phyloP scores from a whole-genome alignment of 495 filamentous ascomycete genomes.

The Trichoderma erinaceum region DNA sequence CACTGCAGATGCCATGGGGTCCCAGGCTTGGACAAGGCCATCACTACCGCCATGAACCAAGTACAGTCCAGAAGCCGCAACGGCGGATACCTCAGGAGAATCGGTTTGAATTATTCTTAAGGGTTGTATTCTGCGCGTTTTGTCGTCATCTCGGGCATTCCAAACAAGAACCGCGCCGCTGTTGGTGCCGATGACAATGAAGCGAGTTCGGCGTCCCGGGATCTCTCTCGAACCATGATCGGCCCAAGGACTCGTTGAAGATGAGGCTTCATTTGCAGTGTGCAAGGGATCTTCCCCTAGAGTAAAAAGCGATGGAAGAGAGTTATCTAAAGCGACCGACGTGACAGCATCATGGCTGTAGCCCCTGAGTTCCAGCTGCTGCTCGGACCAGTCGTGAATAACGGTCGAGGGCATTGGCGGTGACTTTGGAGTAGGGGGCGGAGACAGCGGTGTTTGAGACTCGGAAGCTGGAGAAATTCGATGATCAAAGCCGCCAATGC shows the following conservation, averaged over 20 bases:
- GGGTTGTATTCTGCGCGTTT: conserved; percentile 49
- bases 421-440: conserved; percentile 15
- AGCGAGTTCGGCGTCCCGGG: conserved; percentile 77
- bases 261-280: conserved; percentile 19
- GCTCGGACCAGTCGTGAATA: conserved; percentile 35
- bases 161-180: conserved; percentile 75
- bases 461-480: background rate
- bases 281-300: conserved; percentile 68
- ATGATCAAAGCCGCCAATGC: background rate
- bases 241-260: conserved; percentile 25
- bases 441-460: conserved; percentile 14
- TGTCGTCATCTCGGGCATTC: conserved; percentile 65
- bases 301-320: conserved; percentile 61
- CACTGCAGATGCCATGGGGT: conserved; percentile 75
- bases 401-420: conserved; percentile 8
- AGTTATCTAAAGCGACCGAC: conserved; percentile 67
- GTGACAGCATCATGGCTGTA: conserved; percentile 48
- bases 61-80: conserved; percentile 83
- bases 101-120: conserved; percentile 83
- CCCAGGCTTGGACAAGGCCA: conserved; percentile 94
- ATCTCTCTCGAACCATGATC: conserved; percentile 44
- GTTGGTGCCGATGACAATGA: conserved; percentile 74
- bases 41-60: conserved; percentile 92
- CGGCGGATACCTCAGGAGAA: conserved; percentile 76
- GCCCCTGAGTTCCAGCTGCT: conserved; percentile 29